Evolutionary conservation across 352 stramenopile genomes (phyloP).

Genomic region (Globisporangium heterothallicum): DNA sequence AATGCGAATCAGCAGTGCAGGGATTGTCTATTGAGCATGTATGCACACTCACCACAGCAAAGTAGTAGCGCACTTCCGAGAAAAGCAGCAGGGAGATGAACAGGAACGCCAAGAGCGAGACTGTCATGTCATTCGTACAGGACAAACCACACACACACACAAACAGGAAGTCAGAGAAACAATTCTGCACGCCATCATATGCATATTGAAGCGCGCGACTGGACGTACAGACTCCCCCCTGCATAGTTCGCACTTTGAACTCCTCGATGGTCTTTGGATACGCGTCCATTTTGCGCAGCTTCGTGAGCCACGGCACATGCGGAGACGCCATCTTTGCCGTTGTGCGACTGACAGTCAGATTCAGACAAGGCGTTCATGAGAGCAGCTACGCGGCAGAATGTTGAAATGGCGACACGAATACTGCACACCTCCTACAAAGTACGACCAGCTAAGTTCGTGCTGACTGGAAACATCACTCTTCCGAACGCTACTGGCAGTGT

Average conservation of each 20-base stretch:
- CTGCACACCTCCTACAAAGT: too few species aligned
- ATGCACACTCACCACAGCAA: slow-evolving; percentile 32
- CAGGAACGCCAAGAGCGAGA: slow-evolving; percentile 66
- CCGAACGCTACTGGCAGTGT: too few species aligned
- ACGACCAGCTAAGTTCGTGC: too few species aligned
- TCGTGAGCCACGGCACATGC: slow-evolving; percentile 23
- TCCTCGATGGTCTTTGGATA: slow-evolving; percentile 87
- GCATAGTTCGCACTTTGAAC: slow-evolving; percentile 83
- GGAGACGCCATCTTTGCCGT: slow-evolving; percentile 12
- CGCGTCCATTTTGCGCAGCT: slow-evolving; percentile 50
- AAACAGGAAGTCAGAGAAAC: too few species aligned
- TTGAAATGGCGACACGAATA: too few species aligned
- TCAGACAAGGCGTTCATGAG: too few species aligned
- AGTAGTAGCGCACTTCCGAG: slow-evolving; percentile 78
- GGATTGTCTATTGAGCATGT: not conserved
- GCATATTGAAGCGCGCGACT: not conserved
- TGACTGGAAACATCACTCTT: too few species aligned
- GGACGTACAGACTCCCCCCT: slow-evolving; percentile 69
- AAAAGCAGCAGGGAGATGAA: slow-evolving; percentile 62
- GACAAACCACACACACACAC: not conserved
- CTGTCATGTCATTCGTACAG: too few species aligned
- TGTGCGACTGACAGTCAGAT: not conserved
- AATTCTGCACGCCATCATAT: too few species aligned
- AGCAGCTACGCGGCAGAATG: not conserved
- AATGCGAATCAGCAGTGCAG: too few species aligned